Base-by-base conservation (phyloP, 192 early-diverging fungal genomes). In the Glomus cerebriforme region DNA sequence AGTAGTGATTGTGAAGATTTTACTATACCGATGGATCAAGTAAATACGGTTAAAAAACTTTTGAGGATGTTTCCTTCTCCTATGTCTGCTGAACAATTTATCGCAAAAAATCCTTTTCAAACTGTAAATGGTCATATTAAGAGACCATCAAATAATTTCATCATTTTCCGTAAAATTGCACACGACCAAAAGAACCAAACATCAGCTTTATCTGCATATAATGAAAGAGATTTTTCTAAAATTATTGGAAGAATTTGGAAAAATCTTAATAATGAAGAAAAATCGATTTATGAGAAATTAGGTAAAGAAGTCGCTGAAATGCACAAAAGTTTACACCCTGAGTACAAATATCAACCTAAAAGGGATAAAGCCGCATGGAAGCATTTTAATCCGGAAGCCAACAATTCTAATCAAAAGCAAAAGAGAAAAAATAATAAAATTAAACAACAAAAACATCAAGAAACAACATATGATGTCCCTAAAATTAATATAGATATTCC, bases 341-440 rank as follows among this genome's bases (percentile, higher is more conserved):
- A 29, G 5, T 70, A 71, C 29, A 71, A 71, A 47, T 71, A 71
- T 71, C 19, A 47, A 12, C 69, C 69, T 6, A 71, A 47, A 29
- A 27, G 69, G 0, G n/a, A 47, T 17, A 43, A 27, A 15, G 69
- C 69, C 0, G 39, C 26, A 7, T 71, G 69, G 69, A 71, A 71
- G 7, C 69, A 71, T 8, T 71, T 43, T 47, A 12, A 13, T 9
- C 66, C 66, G 8, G 37, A 39, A 29, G 15, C 3, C 1, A 64
- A 12, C 31, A 27, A 32, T 17, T 17, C 13, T 17, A 64, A 2
- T 26, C 22, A 13, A 64, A 64, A 64, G 3, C 2, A 27, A 17
- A 27, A 32, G 8, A 17, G 19, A 19, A 54, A 54, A 15, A 54
- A 0, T 9, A 47, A 47, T 19, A 54, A 54, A 3, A 0, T 17